Evolutionary conservation across 768 basidiomycete species (phyloP), one percentile per base, ranked within the genome.

Genomic region (Suillus lakei): DNA sequence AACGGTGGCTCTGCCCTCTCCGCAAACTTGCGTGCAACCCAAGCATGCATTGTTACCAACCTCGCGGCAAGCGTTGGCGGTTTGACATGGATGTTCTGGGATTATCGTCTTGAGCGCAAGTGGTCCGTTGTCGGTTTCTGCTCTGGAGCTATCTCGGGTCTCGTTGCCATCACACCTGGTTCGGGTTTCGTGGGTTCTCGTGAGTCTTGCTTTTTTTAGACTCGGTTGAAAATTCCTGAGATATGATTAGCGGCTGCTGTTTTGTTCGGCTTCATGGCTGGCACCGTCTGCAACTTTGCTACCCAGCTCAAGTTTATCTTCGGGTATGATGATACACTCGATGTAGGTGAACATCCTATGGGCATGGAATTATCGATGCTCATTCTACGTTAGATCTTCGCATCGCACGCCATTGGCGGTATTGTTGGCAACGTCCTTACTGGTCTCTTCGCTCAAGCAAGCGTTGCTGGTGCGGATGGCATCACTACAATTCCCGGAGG

Each of bases 111-210:
- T 55, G 96, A 98, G 78, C 86, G 85, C 76, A 97, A 98, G 75
- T 98, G 95, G 96, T 90, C 88, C 60, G 91, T 88, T 1, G 94
- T 98, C 66, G 95, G 96, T 8, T 97, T 97, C 80, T 99, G 97
- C 79, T 95, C 96, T 3, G 97, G 97, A 23, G 94, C 95, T 39
- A 93, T 98, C 65, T 83, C 90, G 9, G 97, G 95, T 50, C 87
- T 96, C 3, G 95, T 97, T 23, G 93, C 92, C 36, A 95, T 96
- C 66, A 94, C 92, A 0, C 93, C 92, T n/a, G 93, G 79, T 10
- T 92, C 91, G 32, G 92, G 93, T 69, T 94, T 76, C 73, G 94
- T 95, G 56, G 92, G 92, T 54, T 76, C 91, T 54, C 91, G 89
- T 90, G 68, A 69, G 88, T 82, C 18, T 21, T 7, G 34, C 41